Base-by-base conservation (phyloP, 495 filamentous ascomycete genomes). In the Mycothermus thermophilus region DNA sequence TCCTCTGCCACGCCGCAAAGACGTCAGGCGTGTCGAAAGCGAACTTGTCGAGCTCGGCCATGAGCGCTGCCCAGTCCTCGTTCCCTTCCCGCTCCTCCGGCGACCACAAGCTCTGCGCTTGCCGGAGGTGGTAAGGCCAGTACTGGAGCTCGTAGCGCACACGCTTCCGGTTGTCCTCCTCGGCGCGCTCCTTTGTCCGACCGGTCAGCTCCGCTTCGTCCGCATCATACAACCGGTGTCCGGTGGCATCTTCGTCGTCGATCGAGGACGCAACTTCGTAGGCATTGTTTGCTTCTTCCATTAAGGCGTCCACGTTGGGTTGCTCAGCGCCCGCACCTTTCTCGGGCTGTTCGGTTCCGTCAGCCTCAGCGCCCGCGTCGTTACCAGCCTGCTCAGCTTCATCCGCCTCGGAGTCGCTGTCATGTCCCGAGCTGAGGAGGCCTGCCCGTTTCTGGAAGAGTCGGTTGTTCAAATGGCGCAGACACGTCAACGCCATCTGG, bases 381-480 rank as follows among this genome's bases (percentile, higher is more conserved):
- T 6, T 6, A 25, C 11, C 11, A 11, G 6, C 22, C 11, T 25
- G 6, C 22, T 25, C 22, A 6, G 11, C 11, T 6, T 6, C 6
- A 6, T 25, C 22, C 22, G 22, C 22, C 12, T 35, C 12, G 8
- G 20, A n/a, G 12, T 27, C 10, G 14, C 16, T 23, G 3, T 35
- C 23, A 13, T 34, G 8, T 8, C 16, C 12, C 8, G 14, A 17
- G 19, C n/a, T 8, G 9, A 24, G 8, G 3, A 21, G 27, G 2
- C 44, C 38, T 1, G 42, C 37, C 8, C 40, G 22, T 27, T 23
- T 21, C 32, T 52, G 49, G 22, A 52, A 52, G 6, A 44, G 2
- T 2, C 38, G 45, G 21, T 46, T 30, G 40, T 52, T 52, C 32
- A 52, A 29, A 29, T 52, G 49, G 0, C 45, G 42, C 18, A 52